phyloP scores from a whole-genome alignment of 306 rosid genomes.

The Vigna hirtella region DNA sequence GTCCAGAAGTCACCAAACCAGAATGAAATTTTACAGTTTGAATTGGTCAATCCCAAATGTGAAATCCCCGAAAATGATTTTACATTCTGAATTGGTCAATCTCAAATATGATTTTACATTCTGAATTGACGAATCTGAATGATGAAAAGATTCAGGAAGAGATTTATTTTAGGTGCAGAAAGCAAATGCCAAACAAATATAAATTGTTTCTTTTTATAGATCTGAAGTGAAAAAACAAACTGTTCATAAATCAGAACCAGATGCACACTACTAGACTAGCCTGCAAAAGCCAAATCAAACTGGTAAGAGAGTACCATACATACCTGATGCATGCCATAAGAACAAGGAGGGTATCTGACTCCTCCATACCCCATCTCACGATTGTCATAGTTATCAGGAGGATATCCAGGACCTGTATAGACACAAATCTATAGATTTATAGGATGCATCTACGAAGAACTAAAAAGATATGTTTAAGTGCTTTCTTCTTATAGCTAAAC shows the following conservation, averaged over 20 bases:
- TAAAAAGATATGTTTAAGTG: not conserved
- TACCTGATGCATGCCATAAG: slow-evolving; percentile 70
- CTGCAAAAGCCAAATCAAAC: slow-evolving; percentile 10
- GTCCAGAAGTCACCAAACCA: no score
- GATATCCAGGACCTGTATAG: slow-evolving; percentile 65
- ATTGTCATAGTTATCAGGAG: slow-evolving; percentile 56
- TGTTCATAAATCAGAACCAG: not conserved
- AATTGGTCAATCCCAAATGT: no score
- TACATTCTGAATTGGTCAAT: no score
- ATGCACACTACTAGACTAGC: not conserved
- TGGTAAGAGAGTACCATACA: slow-evolving; percentile 6
- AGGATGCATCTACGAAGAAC: not conserved
- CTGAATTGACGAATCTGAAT: no score
- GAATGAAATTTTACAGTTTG: no score
- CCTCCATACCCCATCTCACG: slow-evolving; percentile 64
- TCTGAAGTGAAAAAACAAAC: not conserved
- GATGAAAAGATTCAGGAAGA: no score
- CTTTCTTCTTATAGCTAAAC: no score
- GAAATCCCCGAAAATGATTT: no score
- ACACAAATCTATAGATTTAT: slow-evolving; percentile 34
- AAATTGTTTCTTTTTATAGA: no score
- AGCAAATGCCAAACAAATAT: no score
- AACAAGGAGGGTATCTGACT: slow-evolving; percentile 55
- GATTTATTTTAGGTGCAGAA: no score
- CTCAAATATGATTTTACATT: no score